A percentile compares a stretch with the other conserved stretches of the same genome.
These are phyloP conservation scores for Citrus glauca DNA, from an alignment of 345 rosid genomes.

Conservation along the genomic window DNA sequence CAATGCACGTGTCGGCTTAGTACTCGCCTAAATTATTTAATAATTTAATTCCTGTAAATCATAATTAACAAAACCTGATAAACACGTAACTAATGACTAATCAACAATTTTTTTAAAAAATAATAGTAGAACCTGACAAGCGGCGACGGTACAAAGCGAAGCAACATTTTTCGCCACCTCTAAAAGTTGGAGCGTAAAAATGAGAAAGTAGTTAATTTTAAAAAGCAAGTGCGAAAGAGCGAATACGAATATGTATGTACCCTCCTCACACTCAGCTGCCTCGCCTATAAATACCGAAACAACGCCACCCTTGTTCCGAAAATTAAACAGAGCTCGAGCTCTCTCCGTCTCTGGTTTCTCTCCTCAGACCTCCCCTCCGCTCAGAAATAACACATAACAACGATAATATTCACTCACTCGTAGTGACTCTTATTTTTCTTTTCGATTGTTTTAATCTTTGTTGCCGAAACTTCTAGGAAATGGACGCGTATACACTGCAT, in stretches of 20 bases:
- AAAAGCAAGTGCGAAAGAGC: background rate
- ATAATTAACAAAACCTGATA: background rate
- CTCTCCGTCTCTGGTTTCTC: background rate
- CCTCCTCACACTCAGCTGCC: background rate
- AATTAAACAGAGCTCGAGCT: conserved; percentile 5
- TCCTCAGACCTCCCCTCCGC: background rate
- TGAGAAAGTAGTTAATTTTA: background rate
- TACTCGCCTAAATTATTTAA: background rate
- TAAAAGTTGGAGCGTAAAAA: background rate
- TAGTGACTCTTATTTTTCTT: background rate
- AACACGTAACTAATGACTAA: background rate
- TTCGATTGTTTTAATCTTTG: too few species aligned
- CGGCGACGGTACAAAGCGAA: conserved; percentile 8
- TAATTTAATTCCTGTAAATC: background rate
- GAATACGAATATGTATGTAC: background rate
- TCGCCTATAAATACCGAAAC: conserved; percentile 23
- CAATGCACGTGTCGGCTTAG: background rate
- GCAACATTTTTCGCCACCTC: background rate
- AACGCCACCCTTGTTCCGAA: conserved; percentile 1
- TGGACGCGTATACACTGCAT: conserved; percentile 79
- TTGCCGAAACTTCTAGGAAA: conserved; percentile 13
- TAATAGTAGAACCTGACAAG: background rate
- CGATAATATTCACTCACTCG: background rate
- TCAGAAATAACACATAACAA: background rate
- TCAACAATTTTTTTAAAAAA: background rate